These are phyloP conservation scores for Podaxis pistillaris DNA, from an alignment of 768 basidiomycete species.

Conservation along the genomic window DNA sequence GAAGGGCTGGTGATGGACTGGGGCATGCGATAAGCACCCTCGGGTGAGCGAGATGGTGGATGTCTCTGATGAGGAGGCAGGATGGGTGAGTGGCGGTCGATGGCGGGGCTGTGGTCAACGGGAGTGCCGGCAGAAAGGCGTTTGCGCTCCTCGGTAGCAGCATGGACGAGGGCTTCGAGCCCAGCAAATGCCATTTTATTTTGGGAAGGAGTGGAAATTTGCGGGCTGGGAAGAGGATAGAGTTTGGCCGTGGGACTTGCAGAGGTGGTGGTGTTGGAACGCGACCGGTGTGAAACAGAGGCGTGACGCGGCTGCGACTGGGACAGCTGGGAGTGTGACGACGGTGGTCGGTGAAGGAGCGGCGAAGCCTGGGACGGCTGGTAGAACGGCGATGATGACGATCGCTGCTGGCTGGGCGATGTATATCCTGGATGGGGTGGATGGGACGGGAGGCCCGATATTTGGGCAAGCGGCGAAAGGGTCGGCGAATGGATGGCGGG, in stretches of 20 bases:
- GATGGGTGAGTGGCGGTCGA: constrained; percentile 7
- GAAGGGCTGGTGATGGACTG: constrained; percentile 9
- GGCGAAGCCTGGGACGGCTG: constrained; percentile 16
- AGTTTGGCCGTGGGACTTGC: constrained; percentile 11
- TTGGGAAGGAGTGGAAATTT: constrained; percentile 20
- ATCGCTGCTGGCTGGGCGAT: constrained; percentile 10
- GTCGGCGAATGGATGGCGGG: constrained; percentile 6
- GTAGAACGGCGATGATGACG: constrained; percentile 17
- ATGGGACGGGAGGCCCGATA: background rate
- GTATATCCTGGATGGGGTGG: constrained; percentile 4
- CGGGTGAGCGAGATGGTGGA: constrained; percentile 10
- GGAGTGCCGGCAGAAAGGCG: constrained; percentile 37
- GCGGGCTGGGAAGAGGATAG: constrained; percentile 20
- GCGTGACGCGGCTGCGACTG: constrained; percentile 17
- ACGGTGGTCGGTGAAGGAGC: constrained; percentile 16
- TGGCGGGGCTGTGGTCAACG: constrained; percentile 6
- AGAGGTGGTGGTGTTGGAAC: constrained; percentile 18
- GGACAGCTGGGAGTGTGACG: constrained; percentile 11
- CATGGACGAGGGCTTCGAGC: constrained; percentile 70
- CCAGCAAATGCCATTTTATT: constrained; percentile 24
- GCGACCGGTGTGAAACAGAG: constrained; percentile 13
- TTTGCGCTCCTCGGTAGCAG: constrained; percentile 63
- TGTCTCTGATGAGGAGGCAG: background rate
- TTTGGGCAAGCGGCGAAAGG: constrained; percentile 11
- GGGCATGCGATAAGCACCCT: constrained; percentile 12